Conservation (phyloP, 2,329 filamentous ascomycete genomes). For the Ophiocordyceps camponoti-leonardi region DNA sequence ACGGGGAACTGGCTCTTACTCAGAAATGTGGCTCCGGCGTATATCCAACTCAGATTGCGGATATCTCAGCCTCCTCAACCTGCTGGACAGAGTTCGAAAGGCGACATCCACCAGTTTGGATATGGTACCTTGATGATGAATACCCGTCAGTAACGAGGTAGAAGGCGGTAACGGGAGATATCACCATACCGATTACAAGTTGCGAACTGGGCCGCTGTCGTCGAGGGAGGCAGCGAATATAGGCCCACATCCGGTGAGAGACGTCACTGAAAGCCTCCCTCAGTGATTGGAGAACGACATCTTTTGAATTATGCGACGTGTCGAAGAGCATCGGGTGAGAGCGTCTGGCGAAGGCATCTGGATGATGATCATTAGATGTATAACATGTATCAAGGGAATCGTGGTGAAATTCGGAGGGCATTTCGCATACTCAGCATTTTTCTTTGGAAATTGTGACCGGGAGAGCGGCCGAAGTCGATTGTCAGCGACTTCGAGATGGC, state of each 20-base stretch:
- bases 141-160: background rate
- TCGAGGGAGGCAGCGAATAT: constrained; percentile 38
- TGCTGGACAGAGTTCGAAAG: constrained; percentile 43
- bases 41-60: constrained; percentile 41
- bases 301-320: constrained; percentile 54
- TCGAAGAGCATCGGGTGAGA: constrained; percentile 74
- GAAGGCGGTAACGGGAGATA: background rate
- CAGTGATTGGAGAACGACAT: constrained; percentile 57
- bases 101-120: constrained; percentile 47
- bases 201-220: constrained; percentile 35
- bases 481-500: constrained; percentile 55
- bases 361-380: background rate
- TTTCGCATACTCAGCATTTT: constrained; percentile 53
- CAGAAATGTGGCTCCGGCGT: constrained; percentile 38
- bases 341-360: constrained; percentile 63
- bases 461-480: constrained; percentile 54
- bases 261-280: constrained; percentile 60
- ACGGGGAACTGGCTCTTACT: constrained; percentile 28
- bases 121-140: constrained; percentile 35
- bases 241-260: constrained; percentile 57
- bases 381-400: background rate
- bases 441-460: constrained; percentile 62
- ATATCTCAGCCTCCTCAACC: constrained; percentile 23
- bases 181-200: constrained; percentile 45
- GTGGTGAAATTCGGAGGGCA: too few relatives aligned